phyloP scores from a whole-genome alignment of 257 asterid genomes.

The Capsicum pubescens region DNA sequence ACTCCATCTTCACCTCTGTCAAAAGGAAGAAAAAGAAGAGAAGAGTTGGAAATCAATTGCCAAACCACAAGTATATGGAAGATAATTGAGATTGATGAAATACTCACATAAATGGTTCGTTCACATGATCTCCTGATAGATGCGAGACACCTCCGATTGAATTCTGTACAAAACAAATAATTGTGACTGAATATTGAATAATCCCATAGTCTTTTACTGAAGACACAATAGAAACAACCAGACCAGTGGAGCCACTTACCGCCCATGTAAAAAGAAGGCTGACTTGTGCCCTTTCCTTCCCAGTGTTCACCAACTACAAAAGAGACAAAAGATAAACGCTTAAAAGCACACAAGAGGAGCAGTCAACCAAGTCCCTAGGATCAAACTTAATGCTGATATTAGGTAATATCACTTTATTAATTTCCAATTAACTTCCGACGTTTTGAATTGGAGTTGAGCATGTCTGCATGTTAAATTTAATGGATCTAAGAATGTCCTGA shows the following conservation, averaged over 20 bases:
- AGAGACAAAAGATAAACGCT: conserved; percentile 28
- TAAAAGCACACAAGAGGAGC: conserved; percentile 33
- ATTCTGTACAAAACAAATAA: conserved; percentile 59
- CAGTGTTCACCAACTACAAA: conserved; percentile 91
- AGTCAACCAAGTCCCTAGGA: neutral
- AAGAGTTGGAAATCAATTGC: conserved; percentile 35
- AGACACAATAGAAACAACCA: conserved; percentile 25
- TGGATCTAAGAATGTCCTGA: neutral
- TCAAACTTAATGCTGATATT: conserved; percentile 6
- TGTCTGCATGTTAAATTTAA: neutral
- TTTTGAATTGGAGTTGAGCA: neutral
- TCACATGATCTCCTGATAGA: conserved; percentile 89
- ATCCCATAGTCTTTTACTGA: conserved; percentile 15
- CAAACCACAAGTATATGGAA: neutral
- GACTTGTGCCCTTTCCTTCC: conserved; percentile 98
- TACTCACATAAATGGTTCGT: conserved; percentile 95
- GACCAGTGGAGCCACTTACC: conserved; percentile 56
- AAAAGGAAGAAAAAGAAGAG: conserved; percentile 34
- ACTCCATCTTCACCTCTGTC: conserved; percentile 96
- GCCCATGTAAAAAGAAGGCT: conserved; percentile 98
- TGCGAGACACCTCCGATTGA: conserved; percentile 94
- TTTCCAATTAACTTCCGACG: neutral
- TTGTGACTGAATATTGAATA: conserved; percentile 34
- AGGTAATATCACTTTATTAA: conserved; percentile 11
- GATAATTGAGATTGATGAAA: conserved; percentile 28